Conservation (phyloP, 1,139 yeast genomes). For the Blastobotrys malaysiensis region DNA sequence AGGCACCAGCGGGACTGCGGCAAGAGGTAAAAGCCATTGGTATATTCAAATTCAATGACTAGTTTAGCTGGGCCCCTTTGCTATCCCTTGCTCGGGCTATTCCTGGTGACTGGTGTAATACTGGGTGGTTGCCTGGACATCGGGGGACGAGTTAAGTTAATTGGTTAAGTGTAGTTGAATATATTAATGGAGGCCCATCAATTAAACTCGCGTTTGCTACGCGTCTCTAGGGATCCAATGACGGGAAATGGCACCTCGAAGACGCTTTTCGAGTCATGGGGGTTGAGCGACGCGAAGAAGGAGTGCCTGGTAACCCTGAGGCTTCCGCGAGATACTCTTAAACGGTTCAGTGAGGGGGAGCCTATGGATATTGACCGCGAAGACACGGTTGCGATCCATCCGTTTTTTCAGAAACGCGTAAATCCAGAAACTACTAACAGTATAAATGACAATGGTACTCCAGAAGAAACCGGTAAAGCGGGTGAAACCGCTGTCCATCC, state of each 20-base stretch:
- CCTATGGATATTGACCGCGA: not conserved
- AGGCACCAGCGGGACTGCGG: no score
- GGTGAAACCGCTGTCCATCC: not conserved
- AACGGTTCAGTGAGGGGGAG: not conserved
- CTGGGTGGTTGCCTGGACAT: not conserved
- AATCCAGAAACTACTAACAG: not conserved
- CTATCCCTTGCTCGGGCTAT: no score
- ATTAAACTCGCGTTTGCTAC: not conserved
- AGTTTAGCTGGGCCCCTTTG: no score
- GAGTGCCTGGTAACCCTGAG: not conserved
- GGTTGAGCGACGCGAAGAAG: not conserved
- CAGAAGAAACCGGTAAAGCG: not conserved
- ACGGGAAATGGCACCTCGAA: not conserved
- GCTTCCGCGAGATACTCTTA: not conserved
- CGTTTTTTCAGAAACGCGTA: not conserved
- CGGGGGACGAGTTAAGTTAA: not conserved
- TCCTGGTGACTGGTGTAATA: no score
- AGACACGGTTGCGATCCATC: not conserved
- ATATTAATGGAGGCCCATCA: not conserved
- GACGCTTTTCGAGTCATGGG: not conserved
- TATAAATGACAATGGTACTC: not conserved
- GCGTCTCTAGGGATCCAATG: not conserved
- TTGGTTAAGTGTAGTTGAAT: not conserved
- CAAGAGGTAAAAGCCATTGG: no score
- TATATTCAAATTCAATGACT: no score